Evolutionary conservation across 805 yeast species (phyloP).

Genomic region (Wickerhamiella australiensis): DNA sequence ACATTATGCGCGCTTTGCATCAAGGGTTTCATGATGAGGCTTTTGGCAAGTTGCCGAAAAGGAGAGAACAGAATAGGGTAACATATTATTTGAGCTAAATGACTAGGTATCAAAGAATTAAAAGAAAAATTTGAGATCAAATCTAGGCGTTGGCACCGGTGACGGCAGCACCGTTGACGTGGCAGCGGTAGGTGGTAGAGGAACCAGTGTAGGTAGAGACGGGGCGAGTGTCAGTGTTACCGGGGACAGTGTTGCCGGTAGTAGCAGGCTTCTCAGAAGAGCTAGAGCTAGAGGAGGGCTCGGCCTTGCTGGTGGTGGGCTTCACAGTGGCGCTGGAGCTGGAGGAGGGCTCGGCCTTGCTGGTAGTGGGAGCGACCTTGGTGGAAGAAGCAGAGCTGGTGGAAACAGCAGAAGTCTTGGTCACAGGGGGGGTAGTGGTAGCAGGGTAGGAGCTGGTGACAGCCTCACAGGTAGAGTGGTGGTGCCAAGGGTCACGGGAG

Average conservation of each 20-base stretch:
- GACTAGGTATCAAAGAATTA: not conserved
- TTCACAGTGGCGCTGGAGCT: not conserved
- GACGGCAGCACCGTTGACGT: slow-evolving; percentile 5
- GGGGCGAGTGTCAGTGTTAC: not conserved
- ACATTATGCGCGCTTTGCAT: not conserved
- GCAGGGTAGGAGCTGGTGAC: not conserved
- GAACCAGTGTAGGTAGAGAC: slow-evolving; percentile 6
- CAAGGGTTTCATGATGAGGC: not conserved
- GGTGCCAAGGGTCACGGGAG: not conserved
- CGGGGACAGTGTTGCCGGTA: not conserved
- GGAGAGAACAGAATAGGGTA: not conserved
- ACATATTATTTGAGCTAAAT: not conserved
- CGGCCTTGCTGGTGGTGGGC: not conserved
- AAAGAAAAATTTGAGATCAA: not conserved
- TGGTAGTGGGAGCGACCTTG: not conserved
- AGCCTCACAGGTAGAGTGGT: not conserved
- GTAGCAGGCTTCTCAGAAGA: not conserved
- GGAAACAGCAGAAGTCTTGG: slow-evolving; percentile 1
- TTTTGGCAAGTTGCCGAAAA: not conserved
- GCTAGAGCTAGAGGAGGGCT: not conserved
- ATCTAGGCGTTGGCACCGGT: not conserved
- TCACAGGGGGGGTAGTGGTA: not conserved
- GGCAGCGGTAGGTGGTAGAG: slow-evolving; percentile 9
- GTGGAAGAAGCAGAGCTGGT: not conserved
- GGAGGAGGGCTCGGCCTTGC: not conserved